Percentiles rank a stretch among this genome's conserved stretches.
Conservation (phyloP, 108 stramenopile genomes). For the Stephanodiscus minutulus region DNA sequence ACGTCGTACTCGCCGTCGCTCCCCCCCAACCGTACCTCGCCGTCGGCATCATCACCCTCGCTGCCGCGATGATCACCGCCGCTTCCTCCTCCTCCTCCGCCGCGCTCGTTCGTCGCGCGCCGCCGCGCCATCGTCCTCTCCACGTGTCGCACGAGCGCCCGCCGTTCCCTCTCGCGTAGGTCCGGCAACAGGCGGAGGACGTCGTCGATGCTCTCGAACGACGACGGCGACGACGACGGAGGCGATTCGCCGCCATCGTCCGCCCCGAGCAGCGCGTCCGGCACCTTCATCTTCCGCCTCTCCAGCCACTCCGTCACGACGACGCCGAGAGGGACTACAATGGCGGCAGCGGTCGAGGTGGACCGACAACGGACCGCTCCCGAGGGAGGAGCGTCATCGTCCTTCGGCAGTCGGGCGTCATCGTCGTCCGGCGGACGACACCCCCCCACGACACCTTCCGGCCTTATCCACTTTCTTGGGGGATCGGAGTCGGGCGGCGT, state of each 20-base stretch:
- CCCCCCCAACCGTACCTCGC: background rate
- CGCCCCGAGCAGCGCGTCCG: background rate
- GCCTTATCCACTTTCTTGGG: too few species aligned
- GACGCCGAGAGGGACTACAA: background rate
- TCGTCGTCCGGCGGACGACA: too few species aligned
- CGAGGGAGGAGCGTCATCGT: too few species aligned
- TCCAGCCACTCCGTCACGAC: background rate
- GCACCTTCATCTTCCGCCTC: background rate
- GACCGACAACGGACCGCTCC: too few species aligned
- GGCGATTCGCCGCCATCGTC: background rate
- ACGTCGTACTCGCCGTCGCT: background rate
- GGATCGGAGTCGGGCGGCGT: too few species aligned
- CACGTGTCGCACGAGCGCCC: constrained; percentile 34
- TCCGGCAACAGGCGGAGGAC: constrained; percentile 20
- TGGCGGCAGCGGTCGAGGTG: too few species aligned
- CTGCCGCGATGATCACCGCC: too few species aligned
- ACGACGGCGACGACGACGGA: constrained; percentile 2
- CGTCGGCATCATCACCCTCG: background rate
- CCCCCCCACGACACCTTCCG: too few species aligned
- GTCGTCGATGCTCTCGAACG: constrained; percentile 11
- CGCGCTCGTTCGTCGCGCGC: constrained; percentile 3
- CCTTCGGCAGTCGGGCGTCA: too few species aligned
- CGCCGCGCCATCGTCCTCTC: background rate
- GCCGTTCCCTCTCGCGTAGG: constrained; percentile 39
- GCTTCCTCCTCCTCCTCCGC: constrained; percentile 26